Evolutionary conservation across 768 basidiomycete species (phyloP), one percentile per base, ranked within the genome.

Genomic region (Tulasnella sp.): DNA sequence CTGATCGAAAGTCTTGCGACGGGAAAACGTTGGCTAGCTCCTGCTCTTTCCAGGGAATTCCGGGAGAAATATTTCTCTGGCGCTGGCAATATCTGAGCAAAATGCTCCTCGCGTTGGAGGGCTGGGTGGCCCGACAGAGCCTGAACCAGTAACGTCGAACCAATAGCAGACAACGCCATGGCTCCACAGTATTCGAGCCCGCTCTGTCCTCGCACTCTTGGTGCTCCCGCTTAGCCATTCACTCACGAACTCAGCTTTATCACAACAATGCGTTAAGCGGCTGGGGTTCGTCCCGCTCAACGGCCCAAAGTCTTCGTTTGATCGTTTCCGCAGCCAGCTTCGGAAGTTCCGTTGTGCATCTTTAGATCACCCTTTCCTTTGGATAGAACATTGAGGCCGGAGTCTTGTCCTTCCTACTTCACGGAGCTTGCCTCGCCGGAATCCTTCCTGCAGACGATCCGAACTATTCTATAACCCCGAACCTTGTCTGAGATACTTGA

Each of bases 171-270:
- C 64, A 69, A 69, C 64, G 34, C 64, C 31, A 69, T 28, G 6
- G 64, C 64, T 69, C 64, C 64, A 69, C 64, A 69, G 12, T 2
- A 69, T 22, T 69, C n/a, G 12, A 9, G 9, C 28, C 18, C 3
- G 64, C 64, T 69, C 64, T 37, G 64, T 69, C 64, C 64, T 69
- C 64, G 64, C 64, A 28, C 64, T 69, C 24, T 31, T 69, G 64
- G 64, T 69, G 64, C 64, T 2, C 64, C 16, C 16, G 28, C n/a
- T 69, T 37, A 28, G 31, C 24, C 64, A 14, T 37, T 34, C 7
- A 1, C 18, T 28, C 24, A 69, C 64, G 11, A 37, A 18, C 9
- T 31, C 12, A 28, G n/a, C 64, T 28, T 37, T 69, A 69, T 69
- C 64, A 11, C 64, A 28, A 34, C 64, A 69, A 37, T 37, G 64